These are phyloP conservation scores for Populus hybrid DNA, from an alignment of 441 rosid genomes.

Conservation along the genomic window DNA sequence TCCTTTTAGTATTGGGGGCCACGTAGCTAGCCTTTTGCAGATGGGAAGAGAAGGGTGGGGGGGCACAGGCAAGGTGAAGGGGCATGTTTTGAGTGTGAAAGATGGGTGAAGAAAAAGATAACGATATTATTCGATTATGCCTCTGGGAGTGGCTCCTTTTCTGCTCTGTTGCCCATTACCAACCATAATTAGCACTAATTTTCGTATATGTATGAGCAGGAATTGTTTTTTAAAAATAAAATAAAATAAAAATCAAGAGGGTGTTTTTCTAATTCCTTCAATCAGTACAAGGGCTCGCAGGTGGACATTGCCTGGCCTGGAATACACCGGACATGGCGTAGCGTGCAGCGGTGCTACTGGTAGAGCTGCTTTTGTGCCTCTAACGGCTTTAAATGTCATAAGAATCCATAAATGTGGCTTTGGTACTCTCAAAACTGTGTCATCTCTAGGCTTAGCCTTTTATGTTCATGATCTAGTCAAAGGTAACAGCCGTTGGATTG, in stretches of 20 bases:
- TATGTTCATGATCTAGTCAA: background rate
- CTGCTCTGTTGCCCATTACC: background rate
- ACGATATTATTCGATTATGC: constrained; percentile 36
- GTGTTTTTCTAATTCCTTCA: background rate
- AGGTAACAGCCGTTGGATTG: background rate
- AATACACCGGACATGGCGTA: background rate
- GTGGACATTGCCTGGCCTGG: background rate
- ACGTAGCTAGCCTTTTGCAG: constrained; percentile 3
- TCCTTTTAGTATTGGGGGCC: background rate
- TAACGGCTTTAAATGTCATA: background rate
- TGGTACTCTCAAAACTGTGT: background rate
- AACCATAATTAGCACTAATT: background rate
- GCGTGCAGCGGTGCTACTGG: background rate
- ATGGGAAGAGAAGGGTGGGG: background rate
- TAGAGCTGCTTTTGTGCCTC: background rate
- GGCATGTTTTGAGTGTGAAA: constrained; percentile 4
- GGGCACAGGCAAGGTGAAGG: background rate
- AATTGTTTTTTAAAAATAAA: no score
- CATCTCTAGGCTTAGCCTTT: background rate
- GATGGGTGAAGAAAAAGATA: constrained; percentile 15
- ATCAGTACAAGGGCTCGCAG: no score
- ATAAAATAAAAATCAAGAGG: background rate
- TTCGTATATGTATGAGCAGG: background rate
- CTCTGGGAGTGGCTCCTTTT: constrained; percentile 28
- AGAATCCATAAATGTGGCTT: background rate